These are phyloP conservation scores for Podaxis sp. DNA, from an alignment of 768 basidiomycete species.

Conservation along the genomic window DNA sequence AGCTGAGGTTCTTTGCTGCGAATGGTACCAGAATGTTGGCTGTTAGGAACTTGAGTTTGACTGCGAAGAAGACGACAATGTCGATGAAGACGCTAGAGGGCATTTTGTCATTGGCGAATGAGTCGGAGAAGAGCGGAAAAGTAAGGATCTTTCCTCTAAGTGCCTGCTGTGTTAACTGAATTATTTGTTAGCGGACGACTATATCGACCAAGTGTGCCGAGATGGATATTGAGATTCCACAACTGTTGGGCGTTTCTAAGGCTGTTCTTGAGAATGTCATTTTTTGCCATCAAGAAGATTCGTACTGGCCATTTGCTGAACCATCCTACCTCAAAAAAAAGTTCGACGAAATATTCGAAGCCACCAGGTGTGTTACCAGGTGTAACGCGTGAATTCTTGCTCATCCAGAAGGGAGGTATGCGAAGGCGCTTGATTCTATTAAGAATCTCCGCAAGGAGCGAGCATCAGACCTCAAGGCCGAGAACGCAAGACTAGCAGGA, in stretches of 20 bases:
- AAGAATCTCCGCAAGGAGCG: constrained; percentile 89
- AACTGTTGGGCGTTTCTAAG: constrained; percentile 92
- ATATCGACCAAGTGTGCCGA: constrained; percentile 98
- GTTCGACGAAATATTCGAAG: constrained; percentile 99
- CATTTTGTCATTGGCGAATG: constrained; percentile 73
- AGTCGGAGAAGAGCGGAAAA: constrained; percentile 70
- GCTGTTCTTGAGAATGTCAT: constrained; percentile 99
- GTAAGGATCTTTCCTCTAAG: constrained; percentile 37
- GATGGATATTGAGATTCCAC: constrained; percentile 93
- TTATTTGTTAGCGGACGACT: constrained; percentile 60
- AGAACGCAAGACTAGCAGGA: constrained; percentile 80
- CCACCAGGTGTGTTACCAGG: constrained; percentile 67
- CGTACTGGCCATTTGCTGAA: constrained; percentile 96
- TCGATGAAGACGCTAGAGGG: constrained; percentile 98
- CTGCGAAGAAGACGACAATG: constrained; percentile 84
- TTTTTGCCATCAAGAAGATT: constrained; percentile 99
- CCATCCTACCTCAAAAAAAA: constrained; percentile 94
- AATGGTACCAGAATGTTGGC: constrained; percentile 90
- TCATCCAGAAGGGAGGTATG: constrained; percentile 60
- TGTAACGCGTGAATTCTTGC: background rate
- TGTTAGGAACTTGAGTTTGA: constrained; percentile 87
- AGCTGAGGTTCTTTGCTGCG: constrained; percentile 87
- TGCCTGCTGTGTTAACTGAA: background rate
- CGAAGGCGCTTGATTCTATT: constrained; percentile 93
- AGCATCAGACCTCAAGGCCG: constrained; percentile 85